Percentiles rank a stretch among this genome's conserved stretches.
phyloP scores from a whole-genome alignment of 805 yeast genomes.

The Pichia kluyveri region DNA sequence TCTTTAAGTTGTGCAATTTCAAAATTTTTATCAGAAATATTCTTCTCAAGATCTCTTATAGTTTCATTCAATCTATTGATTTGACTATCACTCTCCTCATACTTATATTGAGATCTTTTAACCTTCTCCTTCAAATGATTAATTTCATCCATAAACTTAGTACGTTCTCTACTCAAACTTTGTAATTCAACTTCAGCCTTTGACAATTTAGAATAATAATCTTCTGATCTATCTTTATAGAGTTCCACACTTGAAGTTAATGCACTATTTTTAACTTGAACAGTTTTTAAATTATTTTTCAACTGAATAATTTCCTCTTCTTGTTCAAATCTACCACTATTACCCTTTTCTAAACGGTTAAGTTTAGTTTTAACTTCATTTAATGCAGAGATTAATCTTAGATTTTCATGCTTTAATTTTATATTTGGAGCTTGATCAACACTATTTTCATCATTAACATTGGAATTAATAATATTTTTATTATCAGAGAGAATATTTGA shows the following conservation, averaged over 20 bases:
- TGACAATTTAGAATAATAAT: slow-evolving; percentile 63
- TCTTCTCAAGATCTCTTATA: slow-evolving; percentile 44
- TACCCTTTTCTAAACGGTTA: slow-evolving; percentile 21
- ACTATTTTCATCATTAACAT: slow-evolving; percentile 2
- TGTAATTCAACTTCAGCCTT: slow-evolving; percentile 67
- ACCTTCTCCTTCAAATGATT: slow-evolving; percentile 41
- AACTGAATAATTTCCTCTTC: slow-evolving; percentile 34
- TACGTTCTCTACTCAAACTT: slow-evolving; percentile 55
- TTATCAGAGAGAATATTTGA: slow-evolving; percentile 10
- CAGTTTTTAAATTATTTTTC: slow-evolving; percentile 47
- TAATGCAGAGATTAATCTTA: slow-evolving; percentile 26
- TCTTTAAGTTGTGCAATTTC: slow-evolving; percentile 43
- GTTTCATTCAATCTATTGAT: slow-evolving; percentile 44
- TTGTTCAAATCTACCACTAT: slow-evolving; percentile 22
- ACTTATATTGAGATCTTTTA: slow-evolving; percentile 41
- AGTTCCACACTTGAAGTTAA: slow-evolving; percentile 45
- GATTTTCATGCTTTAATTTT: slow-evolving; percentile 24
- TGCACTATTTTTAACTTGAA: slow-evolving; percentile 47
- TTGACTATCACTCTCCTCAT: slow-evolving; percentile 42
- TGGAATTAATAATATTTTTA: slow-evolving; percentile 5
- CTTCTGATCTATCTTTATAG: slow-evolving; percentile 66
- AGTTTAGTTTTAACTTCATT: slow-evolving; percentile 28
- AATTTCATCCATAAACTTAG: slow-evolving; percentile 41
- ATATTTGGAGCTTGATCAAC: slow-evolving; percentile 4
- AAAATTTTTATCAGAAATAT: slow-evolving; percentile 46